These are phyloP conservation scores for Penicillium malachiteum DNA, from an alignment of 495 filamentous ascomycete genomes.

Conservation along the genomic window DNA sequence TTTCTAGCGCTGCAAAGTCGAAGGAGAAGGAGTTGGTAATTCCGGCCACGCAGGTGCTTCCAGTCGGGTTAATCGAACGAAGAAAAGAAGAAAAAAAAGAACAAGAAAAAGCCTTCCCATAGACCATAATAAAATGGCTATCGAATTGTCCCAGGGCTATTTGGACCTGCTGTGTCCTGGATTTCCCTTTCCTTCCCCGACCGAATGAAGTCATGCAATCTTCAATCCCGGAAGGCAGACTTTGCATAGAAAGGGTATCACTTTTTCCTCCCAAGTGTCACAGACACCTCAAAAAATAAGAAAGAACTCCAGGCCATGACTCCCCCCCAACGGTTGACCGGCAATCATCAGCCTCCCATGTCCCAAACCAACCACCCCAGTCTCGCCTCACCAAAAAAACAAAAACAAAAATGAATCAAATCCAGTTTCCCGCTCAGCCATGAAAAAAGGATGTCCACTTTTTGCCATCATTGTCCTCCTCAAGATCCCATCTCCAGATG, in stretches of 20 bases:
- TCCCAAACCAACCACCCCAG: not conserved
- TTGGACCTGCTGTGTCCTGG: slow-evolving; percentile 28
- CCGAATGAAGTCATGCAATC: slow-evolving; percentile 42
- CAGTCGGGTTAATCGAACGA: slow-evolving; percentile 13
- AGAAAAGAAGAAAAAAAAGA: not conserved
- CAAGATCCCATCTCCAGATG: slow-evolving; percentile 24
- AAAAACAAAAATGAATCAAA: slow-evolving; percentile 17
- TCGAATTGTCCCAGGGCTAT: slow-evolving; percentile 19
- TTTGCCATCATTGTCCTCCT: slow-evolving; percentile 18
- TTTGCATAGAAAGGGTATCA: slow-evolving; percentile 52
- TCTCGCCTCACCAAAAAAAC: not conserved
- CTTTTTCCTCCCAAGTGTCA: slow-evolving; percentile 51
- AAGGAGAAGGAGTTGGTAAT: slow-evolving; percentile 10
- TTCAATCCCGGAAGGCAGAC: slow-evolving; percentile 44
- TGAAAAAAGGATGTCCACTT: slow-evolving; percentile 28
- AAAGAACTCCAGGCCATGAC: slow-evolving; percentile 42
- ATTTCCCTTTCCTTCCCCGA: slow-evolving; percentile 30
- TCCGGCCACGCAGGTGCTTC: not conserved
- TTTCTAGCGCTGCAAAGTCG: slow-evolving; percentile 44
- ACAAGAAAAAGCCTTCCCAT: slow-evolving; percentile 19
- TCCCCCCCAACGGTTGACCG: slow-evolving; percentile 32
- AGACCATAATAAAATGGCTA: slow-evolving; percentile 31
- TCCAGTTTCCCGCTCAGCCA: slow-evolving; percentile 29
- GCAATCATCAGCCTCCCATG: slow-evolving; percentile 31
- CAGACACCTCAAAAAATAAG: slow-evolving; percentile 43